Conservation (phyloP, 2,329 filamentous ascomycete species). For the Madurella fahalii region DNA sequence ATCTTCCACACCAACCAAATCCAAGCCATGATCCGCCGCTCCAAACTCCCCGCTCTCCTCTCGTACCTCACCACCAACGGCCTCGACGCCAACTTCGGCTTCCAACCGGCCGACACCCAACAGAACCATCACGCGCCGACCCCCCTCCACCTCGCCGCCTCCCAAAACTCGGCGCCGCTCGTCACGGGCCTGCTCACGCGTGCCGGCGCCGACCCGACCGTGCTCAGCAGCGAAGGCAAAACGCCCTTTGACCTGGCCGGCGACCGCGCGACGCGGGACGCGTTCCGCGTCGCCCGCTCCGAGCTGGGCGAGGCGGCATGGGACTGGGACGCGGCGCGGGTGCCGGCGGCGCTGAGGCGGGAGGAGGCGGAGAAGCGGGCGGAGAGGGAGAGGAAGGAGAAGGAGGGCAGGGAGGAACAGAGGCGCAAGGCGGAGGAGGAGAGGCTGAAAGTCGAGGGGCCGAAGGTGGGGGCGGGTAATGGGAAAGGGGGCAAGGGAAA, state of each 20-base stretch:
- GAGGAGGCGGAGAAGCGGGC: constrained; percentile 67
- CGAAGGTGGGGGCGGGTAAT: constrained; percentile 39
- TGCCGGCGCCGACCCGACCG: constrained; percentile 67
- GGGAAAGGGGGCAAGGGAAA: constrained; percentile 41
- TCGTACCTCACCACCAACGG: constrained; percentile 77
- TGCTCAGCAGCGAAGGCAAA: constrained; percentile 70
- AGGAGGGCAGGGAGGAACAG: constrained; percentile 63
- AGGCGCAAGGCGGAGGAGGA: constrained; percentile 72
- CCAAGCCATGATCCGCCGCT: constrained; percentile 80
- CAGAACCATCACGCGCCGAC: constrained; percentile 77
- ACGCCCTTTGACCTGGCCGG: constrained; percentile 83
- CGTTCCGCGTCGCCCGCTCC: constrained; percentile 81
- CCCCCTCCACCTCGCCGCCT: constrained; percentile 78
- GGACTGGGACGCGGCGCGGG: constrained; percentile 72
- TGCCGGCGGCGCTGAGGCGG: constrained; percentile 68
- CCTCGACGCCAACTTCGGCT: constrained; percentile 67
- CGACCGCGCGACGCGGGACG: constrained; percentile 79
- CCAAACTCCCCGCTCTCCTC: constrained; percentile 81
- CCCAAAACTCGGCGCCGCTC: constrained; percentile 73
- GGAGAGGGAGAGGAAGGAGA: constrained; percentile 65
- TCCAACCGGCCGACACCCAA: constrained; percentile 64
- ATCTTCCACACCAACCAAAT: constrained; percentile 84
- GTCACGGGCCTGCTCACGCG: constrained; percentile 73
- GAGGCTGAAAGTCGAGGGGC: constrained; percentile 63
- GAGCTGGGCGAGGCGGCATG: constrained; percentile 74